Conservation (phyloP, 1,284 basidiomycete species). For the Cryptococcus jaspeensis region DNA sequence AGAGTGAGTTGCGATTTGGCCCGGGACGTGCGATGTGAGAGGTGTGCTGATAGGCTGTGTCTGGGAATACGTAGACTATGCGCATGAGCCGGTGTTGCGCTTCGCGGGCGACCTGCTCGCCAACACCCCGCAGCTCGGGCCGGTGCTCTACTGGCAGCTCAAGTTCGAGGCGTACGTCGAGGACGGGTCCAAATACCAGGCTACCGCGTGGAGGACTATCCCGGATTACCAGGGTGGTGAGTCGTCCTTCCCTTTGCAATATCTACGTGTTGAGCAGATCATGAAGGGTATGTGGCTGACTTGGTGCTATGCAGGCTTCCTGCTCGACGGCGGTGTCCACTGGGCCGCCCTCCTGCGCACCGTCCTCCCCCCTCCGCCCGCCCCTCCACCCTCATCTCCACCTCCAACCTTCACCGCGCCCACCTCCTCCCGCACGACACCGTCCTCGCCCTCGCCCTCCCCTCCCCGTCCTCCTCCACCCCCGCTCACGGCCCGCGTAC, state of each 20-base stretch:
- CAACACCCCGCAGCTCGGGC: slow-evolving; percentile 63
- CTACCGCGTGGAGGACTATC: slow-evolving; percentile 74
- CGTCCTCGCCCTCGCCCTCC: slow-evolving; percentile 56
- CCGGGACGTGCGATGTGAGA: background rate
- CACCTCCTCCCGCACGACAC: slow-evolving; percentile 78
- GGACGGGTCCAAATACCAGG: slow-evolving; percentile 68
- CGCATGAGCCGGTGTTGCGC: slow-evolving; percentile 64
- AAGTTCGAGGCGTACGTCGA: slow-evolving; percentile 61
- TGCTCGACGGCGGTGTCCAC: slow-evolving; percentile 52
- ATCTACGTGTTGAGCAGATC: background rate
- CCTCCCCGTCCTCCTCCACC: slow-evolving; percentile 58
- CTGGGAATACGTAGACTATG: slow-evolving; percentile 64
- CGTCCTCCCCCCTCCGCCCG: slow-evolving; percentile 42
- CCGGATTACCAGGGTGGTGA: slow-evolving; percentile 79
- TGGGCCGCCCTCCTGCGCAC: slow-evolving; percentile 39
- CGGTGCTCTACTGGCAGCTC: slow-evolving; percentile 47
- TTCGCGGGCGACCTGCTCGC: slow-evolving; percentile 59
- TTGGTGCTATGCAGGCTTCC: slow-evolving; percentile 32
- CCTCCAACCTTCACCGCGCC: slow-evolving; percentile 66
- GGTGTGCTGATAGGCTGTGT: no score
- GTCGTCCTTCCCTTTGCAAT: slow-evolving; percentile 1
- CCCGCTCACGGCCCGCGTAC: slow-evolving; percentile 57
- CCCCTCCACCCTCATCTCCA: slow-evolving; percentile 60
- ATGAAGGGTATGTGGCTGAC: background rate
- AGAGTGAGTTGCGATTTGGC: slow-evolving; percentile 55